Evolutionary conservation across 208 protist species (phyloP).

Genomic region (Acanthamoeba sp.): DNA sequence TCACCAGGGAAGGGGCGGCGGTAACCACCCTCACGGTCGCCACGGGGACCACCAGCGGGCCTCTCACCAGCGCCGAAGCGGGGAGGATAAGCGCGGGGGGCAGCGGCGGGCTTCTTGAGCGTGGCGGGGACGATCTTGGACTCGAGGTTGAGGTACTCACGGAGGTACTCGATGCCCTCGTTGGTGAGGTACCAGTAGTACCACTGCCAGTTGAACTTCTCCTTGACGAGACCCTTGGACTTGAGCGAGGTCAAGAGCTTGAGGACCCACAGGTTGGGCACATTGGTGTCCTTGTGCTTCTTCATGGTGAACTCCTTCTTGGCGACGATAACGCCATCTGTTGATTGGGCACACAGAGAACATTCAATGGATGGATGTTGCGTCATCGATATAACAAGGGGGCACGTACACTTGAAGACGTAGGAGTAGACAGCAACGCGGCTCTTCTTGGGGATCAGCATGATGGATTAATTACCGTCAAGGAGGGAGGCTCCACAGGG

Average conservation of each 20-base stretch:
- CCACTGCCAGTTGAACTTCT: conserved; percentile 90
- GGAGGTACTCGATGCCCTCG: conserved; percentile 89
- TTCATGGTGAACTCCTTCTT: conserved; percentile 79
- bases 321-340: conserved; percentile 69
- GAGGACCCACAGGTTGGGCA: conserved; percentile 91
- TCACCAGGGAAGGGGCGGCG: conserved; percentile 40
- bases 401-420: conserved; percentile 87
- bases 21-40: conserved; percentile 28
- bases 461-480: conserved; percentile 72
- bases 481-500: conserved; percentile 28
- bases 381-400: too few relatives aligned
- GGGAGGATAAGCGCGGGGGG: background rate
- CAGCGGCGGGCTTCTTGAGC: conserved; percentile 84
- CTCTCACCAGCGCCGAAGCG: background rate
- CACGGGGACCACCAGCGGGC: background rate
- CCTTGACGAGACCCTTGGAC: conserved; percentile 86
- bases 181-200: conserved; percentile 90
- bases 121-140: conserved; percentile 89
- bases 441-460: conserved; percentile 87
- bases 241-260: conserved; percentile 85
- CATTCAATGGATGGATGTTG: too few relatives aligned
- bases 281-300: conserved; percentile 84
- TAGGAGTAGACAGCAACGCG: conserved; percentile 84
- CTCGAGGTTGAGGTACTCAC: conserved; percentile 88
- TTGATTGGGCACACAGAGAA: too few relatives aligned